phyloP scores from a whole-genome alignment of 495 filamentous ascomycete genomes.

The Astrothelium subdiscretum region DNA sequence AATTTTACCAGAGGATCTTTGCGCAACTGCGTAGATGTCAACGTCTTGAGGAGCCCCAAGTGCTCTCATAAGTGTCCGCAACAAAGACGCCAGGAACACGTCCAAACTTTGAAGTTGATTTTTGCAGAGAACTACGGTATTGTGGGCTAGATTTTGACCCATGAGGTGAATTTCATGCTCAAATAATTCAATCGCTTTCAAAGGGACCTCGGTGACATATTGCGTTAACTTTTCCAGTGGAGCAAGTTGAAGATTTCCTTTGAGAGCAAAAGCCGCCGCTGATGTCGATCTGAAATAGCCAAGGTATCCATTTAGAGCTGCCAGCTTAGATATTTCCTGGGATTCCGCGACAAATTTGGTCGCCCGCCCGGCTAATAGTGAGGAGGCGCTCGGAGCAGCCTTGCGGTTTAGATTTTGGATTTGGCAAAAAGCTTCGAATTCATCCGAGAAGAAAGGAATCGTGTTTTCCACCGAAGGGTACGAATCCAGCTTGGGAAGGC shows the following conservation, averaged over 20 bases:
- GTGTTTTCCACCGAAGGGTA: neutral
- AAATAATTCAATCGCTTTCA: conserved; percentile 10
- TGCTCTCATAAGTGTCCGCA: neutral
- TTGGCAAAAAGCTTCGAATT: conserved; percentile 48
- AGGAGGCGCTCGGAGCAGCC: neutral
- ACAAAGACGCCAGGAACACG: neutral
- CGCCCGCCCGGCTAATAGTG: neutral
- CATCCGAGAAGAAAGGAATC: conserved; percentile 39
- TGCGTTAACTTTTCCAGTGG: neutral
- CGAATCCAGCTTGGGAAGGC: neutral
- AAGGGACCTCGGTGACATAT: conserved; percentile 38
- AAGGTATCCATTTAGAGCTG: neutral
- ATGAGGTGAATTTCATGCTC: neutral
- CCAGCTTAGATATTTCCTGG: neutral
- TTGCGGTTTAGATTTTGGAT: neutral
- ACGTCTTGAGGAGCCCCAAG: neutral
- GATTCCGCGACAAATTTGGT: neutral
- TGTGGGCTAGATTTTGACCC: neutral
- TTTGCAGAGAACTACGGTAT: conserved; percentile 6
- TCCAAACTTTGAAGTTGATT: conserved; percentile 2
- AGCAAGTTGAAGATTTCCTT: neutral
- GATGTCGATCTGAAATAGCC: neutral
- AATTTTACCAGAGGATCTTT: neutral
- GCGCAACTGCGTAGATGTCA: neutral
- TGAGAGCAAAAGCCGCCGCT: neutral